Conservation (phyloP, 2,329 filamentous ascomycete species). For the Aspergillus spinulosporus region DNA sequence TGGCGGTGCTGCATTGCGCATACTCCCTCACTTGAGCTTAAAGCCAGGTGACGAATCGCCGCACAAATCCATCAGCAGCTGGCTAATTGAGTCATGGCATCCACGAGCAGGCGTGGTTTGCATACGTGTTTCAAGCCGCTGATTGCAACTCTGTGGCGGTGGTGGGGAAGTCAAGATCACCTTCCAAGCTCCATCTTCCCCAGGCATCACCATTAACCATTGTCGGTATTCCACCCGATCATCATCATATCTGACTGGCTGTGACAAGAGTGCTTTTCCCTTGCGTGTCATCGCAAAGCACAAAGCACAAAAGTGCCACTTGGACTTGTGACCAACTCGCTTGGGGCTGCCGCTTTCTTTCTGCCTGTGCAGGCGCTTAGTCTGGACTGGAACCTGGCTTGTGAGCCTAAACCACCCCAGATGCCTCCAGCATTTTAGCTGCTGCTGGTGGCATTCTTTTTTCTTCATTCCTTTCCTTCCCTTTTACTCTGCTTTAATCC, state of each 20-base stretch:
- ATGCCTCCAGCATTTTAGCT: slow-evolving; percentile 4
- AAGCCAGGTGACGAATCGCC: slow-evolving; percentile 9
- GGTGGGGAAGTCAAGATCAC: slow-evolving; percentile 6
- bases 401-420: neutral
- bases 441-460: neutral
- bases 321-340: neutral
- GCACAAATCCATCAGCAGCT: neutral
- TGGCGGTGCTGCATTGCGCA: slow-evolving; percentile 17
- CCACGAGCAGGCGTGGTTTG: neutral
- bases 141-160: slow-evolving; percentile 6
- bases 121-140: slow-evolving; percentile 12
- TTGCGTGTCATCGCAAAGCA: neutral
- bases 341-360: slow-evolving; percentile 15
- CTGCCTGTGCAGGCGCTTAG: slow-evolving; percentile 10
- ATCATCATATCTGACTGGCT: neutral
- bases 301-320: slow-evolving; percentile 1
- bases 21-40: slow-evolving; percentile 12
- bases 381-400: neutral
- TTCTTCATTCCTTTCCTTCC: slow-evolving; percentile 3
- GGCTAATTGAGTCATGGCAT: neutral
- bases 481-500: slow-evolving; percentile 1
- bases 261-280: neutral
- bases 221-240: neutral
- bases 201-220: slow-evolving; percentile 19
- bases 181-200: neutral